Base-by-base conservation (phyloP, 805 yeast genomes). In the Maudiozyma turicensis region DNA sequence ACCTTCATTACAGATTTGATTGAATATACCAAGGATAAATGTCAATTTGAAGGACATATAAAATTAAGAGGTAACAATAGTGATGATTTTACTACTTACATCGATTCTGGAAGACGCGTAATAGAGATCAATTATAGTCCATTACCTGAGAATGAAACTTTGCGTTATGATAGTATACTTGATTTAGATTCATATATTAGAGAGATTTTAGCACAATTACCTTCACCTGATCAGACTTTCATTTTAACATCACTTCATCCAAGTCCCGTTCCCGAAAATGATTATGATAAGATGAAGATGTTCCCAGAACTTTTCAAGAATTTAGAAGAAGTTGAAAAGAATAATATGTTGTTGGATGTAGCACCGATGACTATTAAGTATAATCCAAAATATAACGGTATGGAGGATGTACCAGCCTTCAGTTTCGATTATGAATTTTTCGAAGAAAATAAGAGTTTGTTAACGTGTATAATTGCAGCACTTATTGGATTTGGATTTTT, bases 181-280 rank as follows among this genome's bases (percentile, higher is more conserved):
- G 59, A 66, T 31, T 69, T 74, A 44, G 81, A 77, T 54, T 75
- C 72, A 43, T 65, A 70, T 43, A 56, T 86, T 9, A 70, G 84
- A 47, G 71, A 72, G 15, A 72, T 85, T 4, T 52, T 85, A n/a
- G 75, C 85, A 37, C 79, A 77, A 48, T 63, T 85, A 10, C 96
- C 96, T 0, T 73, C 90, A 0, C 95, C 96, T 0, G 76, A 78
- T 51, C 75, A 74, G 48, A 71, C 88, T 2, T 66, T 89, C 2
- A 63, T 87, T 2, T 70, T 80, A 50, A 78, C 89, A 0, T 72
- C 82, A 0, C 43, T 63, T 9, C 56, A 60, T 3, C 62, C 69
- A 3, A 38, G 32, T 28, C 29, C 7, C 4, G 45, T 40, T 7
- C 45, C 50, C 2, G 50, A 49, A 2, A 53, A 56, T 2, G 57